A percentile compares a stretch with the other conserved stretches of the same genome.
Conservation (phyloP, 2,329 filamentous ascomycete species). For the Thielaviopsis ethacetica region DNA sequence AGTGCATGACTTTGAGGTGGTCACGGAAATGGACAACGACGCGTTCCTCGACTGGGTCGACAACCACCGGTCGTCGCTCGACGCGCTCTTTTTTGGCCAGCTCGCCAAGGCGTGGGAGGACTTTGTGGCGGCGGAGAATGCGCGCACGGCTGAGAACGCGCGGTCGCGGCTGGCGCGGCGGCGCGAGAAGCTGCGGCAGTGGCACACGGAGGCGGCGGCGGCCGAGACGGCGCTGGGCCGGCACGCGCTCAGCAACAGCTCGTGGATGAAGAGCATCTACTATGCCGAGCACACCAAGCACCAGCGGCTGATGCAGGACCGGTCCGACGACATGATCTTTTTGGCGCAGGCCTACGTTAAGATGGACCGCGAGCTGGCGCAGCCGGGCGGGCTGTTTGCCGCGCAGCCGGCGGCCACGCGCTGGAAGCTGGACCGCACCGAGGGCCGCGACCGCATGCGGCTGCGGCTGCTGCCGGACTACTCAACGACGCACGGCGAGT, state of each 20-base stretch:
- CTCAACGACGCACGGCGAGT: conserved; percentile 50
- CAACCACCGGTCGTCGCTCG: conserved; percentile 59
- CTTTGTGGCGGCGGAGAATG: conserved; percentile 71
- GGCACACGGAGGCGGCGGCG: conserved; percentile 53
- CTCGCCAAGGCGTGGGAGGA: conserved; percentile 76
- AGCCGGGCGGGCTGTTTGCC: conserved; percentile 68
- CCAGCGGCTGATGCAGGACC: conserved; percentile 76
- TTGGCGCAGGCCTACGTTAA: conserved; percentile 59
- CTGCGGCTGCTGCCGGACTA: conserved; percentile 71
- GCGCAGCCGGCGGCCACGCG: conserved; percentile 41
- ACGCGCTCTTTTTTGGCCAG: conserved; percentile 65
- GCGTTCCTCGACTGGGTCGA: conserved; percentile 82
- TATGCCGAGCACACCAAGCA: conserved; percentile 83
- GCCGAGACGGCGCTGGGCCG: conserved; percentile 57
- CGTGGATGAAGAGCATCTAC: conserved; percentile 94
- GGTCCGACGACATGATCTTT: conserved; percentile 76
- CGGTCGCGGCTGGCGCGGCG: conserved; percentile 55
- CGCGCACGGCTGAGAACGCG: conserved; percentile 59
- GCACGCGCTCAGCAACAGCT: conserved; percentile 74
- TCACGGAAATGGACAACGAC: conserved; percentile 79
- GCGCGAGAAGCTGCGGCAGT: conserved; percentile 65
- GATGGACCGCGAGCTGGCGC: conserved; percentile 60
- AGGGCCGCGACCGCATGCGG: conserved; percentile 90
- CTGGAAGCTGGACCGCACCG: conserved; percentile 91
- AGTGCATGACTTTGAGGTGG: conserved; percentile 55